These are phyloP conservation scores for Rutidosis leptorrhynchoides DNA, from an alignment of 129 eudicot species.

Conservation along the genomic window DNA sequence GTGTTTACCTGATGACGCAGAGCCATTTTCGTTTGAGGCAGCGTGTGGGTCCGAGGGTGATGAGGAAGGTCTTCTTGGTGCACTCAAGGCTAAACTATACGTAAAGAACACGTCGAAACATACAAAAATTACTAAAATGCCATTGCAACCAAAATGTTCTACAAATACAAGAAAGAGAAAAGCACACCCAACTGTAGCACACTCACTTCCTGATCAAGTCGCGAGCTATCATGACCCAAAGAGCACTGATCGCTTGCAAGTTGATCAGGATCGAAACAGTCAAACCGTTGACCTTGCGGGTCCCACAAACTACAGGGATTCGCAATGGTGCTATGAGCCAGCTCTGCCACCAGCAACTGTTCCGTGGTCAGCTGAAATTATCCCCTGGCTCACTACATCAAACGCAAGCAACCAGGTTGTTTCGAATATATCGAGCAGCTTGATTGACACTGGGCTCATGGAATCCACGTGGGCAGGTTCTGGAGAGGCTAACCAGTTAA, in stretches of 20 bases:
- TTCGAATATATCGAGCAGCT: conserved; percentile 4
- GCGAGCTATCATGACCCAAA: background rate
- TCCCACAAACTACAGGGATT: conserved; percentile 4
- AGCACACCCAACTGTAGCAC: conserved; percentile 7
- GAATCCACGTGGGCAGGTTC: conserved; percentile 32
- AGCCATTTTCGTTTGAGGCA: conserved; percentile 43
- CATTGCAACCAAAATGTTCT: conserved; percentile 16
- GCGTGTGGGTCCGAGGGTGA: conserved; percentile 35
- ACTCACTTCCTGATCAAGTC: conserved; percentile 17
- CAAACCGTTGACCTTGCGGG: background rate
- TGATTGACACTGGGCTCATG: conserved; percentile 29
- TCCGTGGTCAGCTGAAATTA: conserved; percentile 28
- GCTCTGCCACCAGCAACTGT: conserved; percentile 21
- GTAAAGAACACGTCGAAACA: background rate
- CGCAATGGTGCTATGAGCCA: conserved; percentile 27
- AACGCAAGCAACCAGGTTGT: conserved; percentile 22
- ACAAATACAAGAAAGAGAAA: conserved; percentile 22
- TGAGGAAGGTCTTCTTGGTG: conserved; percentile 37
- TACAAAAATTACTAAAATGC: background rate
- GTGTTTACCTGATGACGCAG: conserved; percentile 26
- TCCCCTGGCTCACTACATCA: conserved; percentile 22
- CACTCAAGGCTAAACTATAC: conserved; percentile 36
- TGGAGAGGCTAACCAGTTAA: conserved; percentile 26
- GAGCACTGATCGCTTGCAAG: background rate
- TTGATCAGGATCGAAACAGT: conserved; percentile 15